Evolutionary conservation across 345 rosid species (phyloP).

Genomic region (Noccaea caerulescens): DNA sequence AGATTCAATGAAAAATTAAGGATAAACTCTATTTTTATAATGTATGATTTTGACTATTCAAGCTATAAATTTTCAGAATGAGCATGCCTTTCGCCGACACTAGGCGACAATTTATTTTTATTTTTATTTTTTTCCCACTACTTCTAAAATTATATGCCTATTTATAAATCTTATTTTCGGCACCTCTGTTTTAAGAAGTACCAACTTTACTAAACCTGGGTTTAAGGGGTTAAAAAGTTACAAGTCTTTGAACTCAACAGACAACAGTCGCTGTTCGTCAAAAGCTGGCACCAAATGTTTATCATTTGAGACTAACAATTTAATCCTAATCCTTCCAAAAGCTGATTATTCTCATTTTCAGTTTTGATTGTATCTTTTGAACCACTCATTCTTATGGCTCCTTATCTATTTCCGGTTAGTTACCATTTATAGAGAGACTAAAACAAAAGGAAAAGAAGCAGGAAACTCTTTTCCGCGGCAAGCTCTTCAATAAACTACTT

Average conservation of each 20-base stretch:
- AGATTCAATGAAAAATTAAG: background rate
- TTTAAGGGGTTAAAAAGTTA: background rate
- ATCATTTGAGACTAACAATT: background rate
- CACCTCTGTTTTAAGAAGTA: background rate
- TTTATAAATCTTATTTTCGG: constrained; percentile 1
- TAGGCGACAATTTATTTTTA: background rate
- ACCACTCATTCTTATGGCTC: constrained; percentile 1
- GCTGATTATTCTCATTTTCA: background rate
- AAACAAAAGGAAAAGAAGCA: background rate
- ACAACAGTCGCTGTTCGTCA: background rate
- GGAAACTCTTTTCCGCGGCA: background rate
- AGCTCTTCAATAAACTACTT: constrained; percentile 22
- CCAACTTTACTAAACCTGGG: background rate
- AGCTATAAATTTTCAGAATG: background rate
- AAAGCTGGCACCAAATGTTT: background rate
- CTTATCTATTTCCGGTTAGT: background rate
- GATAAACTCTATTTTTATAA: background rate
- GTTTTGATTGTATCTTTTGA: background rate
- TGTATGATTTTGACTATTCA: background rate
- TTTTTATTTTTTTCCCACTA: background rate
- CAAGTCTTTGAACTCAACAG: background rate
- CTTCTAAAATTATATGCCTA: background rate
- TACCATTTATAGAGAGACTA: constrained; percentile 9
- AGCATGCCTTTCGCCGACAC: background rate
- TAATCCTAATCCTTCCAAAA: constrained; percentile 1